A percentile compares a stretch with the other conserved stretches of the same genome.
Conservation (phyloP, 495 filamentous ascomycete species). For the Hypoxylon crocopeplum region DNA sequence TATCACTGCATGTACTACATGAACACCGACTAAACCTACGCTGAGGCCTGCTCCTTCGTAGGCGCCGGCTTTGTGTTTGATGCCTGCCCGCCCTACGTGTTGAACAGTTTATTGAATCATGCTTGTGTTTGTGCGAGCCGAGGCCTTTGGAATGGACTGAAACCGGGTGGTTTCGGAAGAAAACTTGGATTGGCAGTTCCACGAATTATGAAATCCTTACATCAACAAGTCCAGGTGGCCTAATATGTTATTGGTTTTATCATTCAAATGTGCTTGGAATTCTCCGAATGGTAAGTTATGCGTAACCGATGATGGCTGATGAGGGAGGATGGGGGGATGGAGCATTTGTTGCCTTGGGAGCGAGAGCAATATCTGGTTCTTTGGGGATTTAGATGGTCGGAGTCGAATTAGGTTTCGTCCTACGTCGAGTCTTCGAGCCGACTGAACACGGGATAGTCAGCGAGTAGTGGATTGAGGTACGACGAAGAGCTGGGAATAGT, state of each 20-base stretch:
- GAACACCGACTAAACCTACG: background rate
- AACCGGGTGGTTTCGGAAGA: background rate
- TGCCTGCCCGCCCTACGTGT: background rate
- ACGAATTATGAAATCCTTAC: too few species aligned
- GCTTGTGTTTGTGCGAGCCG: background rate
- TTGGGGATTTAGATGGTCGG: too few species aligned
- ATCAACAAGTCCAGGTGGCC: too few species aligned
- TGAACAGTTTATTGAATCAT: background rate
- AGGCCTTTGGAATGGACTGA: background rate
- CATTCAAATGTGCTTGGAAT: background rate
- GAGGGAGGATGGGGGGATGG: background rate
- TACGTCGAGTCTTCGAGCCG: too few species aligned
- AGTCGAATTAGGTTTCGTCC: too few species aligned
- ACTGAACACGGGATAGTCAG: too few species aligned
- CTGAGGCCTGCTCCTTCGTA: background rate
- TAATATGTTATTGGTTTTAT: too few species aligned
- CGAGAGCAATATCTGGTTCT: too few species aligned
- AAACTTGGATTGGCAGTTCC: too few species aligned
- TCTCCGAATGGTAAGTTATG: background rate
- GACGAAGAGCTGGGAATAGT: background rate
- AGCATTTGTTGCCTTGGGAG: background rate
- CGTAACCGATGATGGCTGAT: background rate
- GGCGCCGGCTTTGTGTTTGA: background rate
- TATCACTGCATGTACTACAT: conserved; percentile 4
- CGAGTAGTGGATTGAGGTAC: too few species aligned